Percentiles rank a stretch among this genome's conserved stretches.
These are phyloP conservation scores for Carex littledalei DNA, from an alignment of 176 grass and related monocot species.

Conservation along the genomic window DNA sequence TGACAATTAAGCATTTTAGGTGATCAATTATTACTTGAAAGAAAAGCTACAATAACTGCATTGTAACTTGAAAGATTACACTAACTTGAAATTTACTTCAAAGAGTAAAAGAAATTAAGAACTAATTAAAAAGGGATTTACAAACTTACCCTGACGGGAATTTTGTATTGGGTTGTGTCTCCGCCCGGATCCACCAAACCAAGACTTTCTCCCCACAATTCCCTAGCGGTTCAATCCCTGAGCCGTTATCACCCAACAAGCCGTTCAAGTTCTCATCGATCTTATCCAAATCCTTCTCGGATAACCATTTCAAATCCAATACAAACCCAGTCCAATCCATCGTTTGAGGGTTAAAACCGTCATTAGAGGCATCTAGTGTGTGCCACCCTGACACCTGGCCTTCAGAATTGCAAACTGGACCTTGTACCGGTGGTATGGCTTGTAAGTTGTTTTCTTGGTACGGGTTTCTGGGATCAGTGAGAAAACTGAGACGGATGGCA, in stretches of 20 bases:
- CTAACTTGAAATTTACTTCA: not conserved
- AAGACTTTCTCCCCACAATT: constrained; percentile 57
- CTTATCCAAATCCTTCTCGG: constrained; percentile 64
- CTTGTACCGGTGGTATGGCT: constrained; percentile 45
- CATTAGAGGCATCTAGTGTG: constrained; percentile 35
- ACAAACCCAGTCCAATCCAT: constrained; percentile 91
- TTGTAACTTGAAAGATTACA: not conserved
- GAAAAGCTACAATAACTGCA: not conserved
- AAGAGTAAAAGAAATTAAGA: not conserved
- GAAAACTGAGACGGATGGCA: constrained; percentile 50
- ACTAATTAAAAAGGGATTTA: not conserved
- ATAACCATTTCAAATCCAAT: constrained; percentile 54
- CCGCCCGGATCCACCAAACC: constrained; percentile 79
- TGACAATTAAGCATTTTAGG: not conserved
- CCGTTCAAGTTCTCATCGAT: constrained; percentile 47
- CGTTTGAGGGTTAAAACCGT: constrained; percentile 37
- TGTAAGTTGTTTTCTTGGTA: constrained; percentile 45
- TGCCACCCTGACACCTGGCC: constrained; percentile 59
- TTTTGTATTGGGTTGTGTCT: constrained; percentile 49
- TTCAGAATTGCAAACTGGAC: constrained; percentile 61
- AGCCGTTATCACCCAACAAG: constrained; percentile 53
- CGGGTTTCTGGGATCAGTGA: constrained; percentile 18
- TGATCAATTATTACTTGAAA: not conserved
- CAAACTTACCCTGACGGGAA: constrained; percentile 79
- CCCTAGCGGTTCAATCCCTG: constrained; percentile 62